Conservation (phyloP, 2,329 filamentous ascomycete species). For the Chaetomiaceae sp. region DNA sequence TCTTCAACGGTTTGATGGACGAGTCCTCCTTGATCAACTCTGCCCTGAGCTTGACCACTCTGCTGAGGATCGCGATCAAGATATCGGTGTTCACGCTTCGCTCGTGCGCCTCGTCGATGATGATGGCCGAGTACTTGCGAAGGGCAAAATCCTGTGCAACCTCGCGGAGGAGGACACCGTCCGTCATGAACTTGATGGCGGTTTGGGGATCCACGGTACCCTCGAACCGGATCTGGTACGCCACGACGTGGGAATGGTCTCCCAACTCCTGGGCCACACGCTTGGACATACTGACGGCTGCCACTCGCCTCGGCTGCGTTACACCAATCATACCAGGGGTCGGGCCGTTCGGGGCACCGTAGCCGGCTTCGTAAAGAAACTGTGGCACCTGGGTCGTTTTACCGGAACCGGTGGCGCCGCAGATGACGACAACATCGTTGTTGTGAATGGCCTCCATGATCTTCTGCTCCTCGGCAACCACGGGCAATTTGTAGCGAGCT, state of each 20-base stretch:
- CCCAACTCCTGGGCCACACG: slow-evolving; percentile 85
- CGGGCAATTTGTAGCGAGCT: slow-evolving; percentile 73
- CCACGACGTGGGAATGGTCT: slow-evolving; percentile 69
- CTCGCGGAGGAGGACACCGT: slow-evolving; percentile 90
- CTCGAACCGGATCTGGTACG: slow-evolving; percentile 94
- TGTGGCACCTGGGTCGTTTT: slow-evolving; percentile 98
- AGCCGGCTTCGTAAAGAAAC: slow-evolving; percentile 91
- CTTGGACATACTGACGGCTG: slow-evolving; percentile 93
- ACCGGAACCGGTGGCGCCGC: slow-evolving; percentile 91
- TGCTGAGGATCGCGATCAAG: slow-evolving; percentile 92
- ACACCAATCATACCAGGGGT: slow-evolving; percentile 91
- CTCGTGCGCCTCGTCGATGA: slow-evolving; percentile 97
- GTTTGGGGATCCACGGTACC: slow-evolving; percentile 75
- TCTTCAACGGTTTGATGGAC: slow-evolving; percentile 72
- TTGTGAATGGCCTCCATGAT: slow-evolving; percentile 98
- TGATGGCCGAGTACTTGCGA: slow-evolving; percentile 84
- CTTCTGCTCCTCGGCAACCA: slow-evolving; percentile 91
- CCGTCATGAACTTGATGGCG: slow-evolving; percentile 97
- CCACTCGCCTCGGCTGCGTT: slow-evolving; percentile 90
- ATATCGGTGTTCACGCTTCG: slow-evolving; percentile 97
- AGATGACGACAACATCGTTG: slow-evolving; percentile 83
- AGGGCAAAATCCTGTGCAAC: slow-evolving; percentile 85
- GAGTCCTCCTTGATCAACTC: slow-evolving; percentile 69
- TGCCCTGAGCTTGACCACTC: slow-evolving; percentile 79
- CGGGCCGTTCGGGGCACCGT: slow-evolving; percentile 70